Conservation (phyloP, 768 basidiomycete genomes). For the Roridomyces roridus region DNA sequence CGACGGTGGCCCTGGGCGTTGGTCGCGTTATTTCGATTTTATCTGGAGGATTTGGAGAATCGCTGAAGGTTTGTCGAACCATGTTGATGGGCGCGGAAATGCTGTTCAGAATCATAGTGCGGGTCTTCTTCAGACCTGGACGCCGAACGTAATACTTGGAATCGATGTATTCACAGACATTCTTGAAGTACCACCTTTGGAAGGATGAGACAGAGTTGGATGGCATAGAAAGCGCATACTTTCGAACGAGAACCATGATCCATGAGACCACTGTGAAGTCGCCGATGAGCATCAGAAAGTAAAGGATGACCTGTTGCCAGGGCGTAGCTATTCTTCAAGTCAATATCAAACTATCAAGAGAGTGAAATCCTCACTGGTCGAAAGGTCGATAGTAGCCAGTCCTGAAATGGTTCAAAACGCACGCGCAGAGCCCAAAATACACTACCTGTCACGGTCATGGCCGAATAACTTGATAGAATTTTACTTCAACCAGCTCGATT, state of each 20-base stretch:
- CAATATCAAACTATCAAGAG: not conserved
- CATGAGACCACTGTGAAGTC: conserved; percentile 61
- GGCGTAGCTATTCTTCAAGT: not conserved
- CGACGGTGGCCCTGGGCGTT: conserved; percentile 29
- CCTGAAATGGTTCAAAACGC: not conserved
- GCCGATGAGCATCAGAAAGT: conserved; percentile 58
- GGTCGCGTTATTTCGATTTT: conserved; percentile 23
- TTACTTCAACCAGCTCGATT: not conserved
- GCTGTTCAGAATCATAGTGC: conserved; percentile 35
- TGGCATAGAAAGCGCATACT: conserved; percentile 36
- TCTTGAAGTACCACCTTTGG: conserved; percentile 49
- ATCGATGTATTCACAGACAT: conserved; percentile 47
- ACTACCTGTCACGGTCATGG: conserved; percentile 56
- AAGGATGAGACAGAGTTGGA: not conserved
- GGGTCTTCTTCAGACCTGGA: conserved; percentile 27
- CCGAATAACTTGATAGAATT: conserved; percentile 45
- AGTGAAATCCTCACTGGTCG: conserved; percentile 28
- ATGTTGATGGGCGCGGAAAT: conserved; percentile 40
- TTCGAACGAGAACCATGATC: conserved; percentile 70
- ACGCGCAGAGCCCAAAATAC: not conserved
- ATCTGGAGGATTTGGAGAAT: conserved; percentile 6
- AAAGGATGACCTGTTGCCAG: conserved; percentile 47
- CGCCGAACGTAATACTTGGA: conserved; percentile 27
- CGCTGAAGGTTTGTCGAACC: conserved; percentile 21
- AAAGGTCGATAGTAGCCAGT: conserved; percentile 55